phyloP scores from a whole-genome alignment of 306 rosid species.

The Citrullus amarus region DNA sequence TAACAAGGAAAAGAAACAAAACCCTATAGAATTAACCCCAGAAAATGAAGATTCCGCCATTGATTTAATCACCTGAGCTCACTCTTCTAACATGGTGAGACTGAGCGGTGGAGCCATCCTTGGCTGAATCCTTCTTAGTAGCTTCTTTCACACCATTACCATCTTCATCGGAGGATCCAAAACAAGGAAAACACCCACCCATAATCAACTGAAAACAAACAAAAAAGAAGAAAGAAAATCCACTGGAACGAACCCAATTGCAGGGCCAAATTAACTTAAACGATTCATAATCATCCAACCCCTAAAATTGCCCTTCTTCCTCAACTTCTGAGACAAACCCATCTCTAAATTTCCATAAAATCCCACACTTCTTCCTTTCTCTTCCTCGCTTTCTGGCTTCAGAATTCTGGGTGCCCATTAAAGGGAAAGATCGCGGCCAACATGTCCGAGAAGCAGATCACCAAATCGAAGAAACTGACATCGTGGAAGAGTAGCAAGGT shows the following conservation, averaged over 20 bases:
- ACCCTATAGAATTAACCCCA: constrained; percentile 6
- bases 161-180: constrained; percentile 76
- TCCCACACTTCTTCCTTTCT: constrained; percentile 8
- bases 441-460: constrained; percentile 74
- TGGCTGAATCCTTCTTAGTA: constrained; percentile 51
- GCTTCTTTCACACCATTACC: constrained; percentile 53
- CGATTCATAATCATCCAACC: background rate
- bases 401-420: constrained; percentile 31
- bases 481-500: constrained; percentile 36
- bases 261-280: background rate
- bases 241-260: constrained; percentile 30
- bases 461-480: constrained; percentile 69
- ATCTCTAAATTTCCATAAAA: constrained; percentile 26
- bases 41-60: background rate
- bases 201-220: constrained; percentile 57
- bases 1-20: background rate
- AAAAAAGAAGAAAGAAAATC: constrained; percentile 16
- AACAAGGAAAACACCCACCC: constrained; percentile 99
- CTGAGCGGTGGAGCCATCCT: constrained; percentile 62
- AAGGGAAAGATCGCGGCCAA: constrained; percentile 52
- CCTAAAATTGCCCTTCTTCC: constrained; percentile 17
- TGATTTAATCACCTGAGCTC: constrained; percentile 43
- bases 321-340: constrained; percentile 20
- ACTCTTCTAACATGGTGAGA: constrained; percentile 57
- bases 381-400: constrained; percentile 15